These are phyloP conservation scores for Candida adriatica DNA, from an alignment of 805 yeast species.

Conservation along the genomic window DNA sequence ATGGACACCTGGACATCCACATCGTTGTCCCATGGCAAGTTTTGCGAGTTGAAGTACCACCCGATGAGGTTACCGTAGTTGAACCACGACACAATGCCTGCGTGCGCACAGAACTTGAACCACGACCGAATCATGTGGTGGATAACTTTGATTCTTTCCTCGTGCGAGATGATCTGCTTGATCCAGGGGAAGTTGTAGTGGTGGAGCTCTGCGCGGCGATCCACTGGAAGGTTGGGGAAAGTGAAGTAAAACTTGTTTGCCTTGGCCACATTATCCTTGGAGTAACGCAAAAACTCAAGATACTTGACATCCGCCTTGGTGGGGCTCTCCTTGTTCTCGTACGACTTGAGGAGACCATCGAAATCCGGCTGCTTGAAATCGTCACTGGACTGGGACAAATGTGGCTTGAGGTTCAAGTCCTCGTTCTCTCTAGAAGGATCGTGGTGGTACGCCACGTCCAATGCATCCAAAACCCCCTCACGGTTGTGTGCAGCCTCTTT, in stretches of 20 bases:
- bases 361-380: constrained; percentile 17
- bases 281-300: constrained; percentile 20
- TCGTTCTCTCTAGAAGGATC: not conserved
- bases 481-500: constrained; percentile 5
- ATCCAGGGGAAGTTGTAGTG: constrained; percentile 28
- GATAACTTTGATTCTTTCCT: constrained; percentile 26
- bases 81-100: constrained; percentile 47
- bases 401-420: constrained; percentile 11
- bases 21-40: constrained; percentile 57
- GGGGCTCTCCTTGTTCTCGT: constrained; percentile 10
- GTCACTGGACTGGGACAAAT: constrained; percentile 8
- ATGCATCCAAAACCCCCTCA: constrained; percentile 4
- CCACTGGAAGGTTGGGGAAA: constrained; percentile 21
- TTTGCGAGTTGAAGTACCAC: constrained; percentile 54
- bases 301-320: constrained; percentile 20
- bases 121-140: constrained; percentile 48
- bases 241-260: constrained; percentile 23
- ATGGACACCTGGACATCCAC: constrained; percentile 57
- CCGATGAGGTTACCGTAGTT: constrained; percentile 60
- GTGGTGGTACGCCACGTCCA: constrained; percentile 5
- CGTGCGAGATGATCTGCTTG: constrained; percentile 24
- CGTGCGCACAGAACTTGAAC: constrained; percentile 40
- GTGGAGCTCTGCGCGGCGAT: constrained; percentile 22
- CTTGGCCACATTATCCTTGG: constrained; percentile 18
- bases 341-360: constrained; percentile 9